phyloP scores from a whole-genome alignment of 2,329 filamentous ascomycete genomes.

The Ilyonectria sp. region DNA sequence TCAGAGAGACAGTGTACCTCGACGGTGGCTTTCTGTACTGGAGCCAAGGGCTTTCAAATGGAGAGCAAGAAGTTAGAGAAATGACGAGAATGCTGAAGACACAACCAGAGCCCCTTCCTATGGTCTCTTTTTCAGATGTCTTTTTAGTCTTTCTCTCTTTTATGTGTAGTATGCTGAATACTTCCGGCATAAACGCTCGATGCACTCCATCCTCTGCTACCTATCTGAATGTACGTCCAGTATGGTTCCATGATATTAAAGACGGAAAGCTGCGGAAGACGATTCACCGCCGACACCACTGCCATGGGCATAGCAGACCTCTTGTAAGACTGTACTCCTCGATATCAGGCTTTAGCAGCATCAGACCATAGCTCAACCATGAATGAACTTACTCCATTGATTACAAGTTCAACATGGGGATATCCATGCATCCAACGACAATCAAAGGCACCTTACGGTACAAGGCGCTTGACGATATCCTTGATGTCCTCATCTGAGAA shows the following conservation, averaged over 20 bases:
- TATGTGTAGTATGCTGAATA: conserved; percentile 1
- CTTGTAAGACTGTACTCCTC: background rate
- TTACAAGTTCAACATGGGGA: background rate
- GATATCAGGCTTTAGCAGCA: background rate
- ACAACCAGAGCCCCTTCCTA: background rate
- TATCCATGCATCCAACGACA: background rate
- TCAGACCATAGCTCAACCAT: background rate
- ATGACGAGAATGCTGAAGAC: background rate
- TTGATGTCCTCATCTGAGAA: background rate
- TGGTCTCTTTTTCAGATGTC: background rate
- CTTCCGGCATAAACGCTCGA: background rate
- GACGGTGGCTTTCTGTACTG: background rate
- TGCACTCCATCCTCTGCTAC: background rate
- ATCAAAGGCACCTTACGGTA: background rate
- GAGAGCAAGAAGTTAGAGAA: conserved; percentile 1
- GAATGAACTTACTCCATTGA: background rate
- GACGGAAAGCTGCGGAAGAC: background rate
- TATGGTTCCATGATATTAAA: background rate
- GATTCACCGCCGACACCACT: background rate
- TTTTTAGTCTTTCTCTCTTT: background rate
- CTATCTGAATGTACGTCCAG: background rate
- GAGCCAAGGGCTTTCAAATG: background rate
- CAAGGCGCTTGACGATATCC: background rate
- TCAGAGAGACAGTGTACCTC: background rate
- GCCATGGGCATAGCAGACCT: background rate